Evolutionary conservation across 2,329 filamentous ascomycete species (phyloP).

Genomic region (Venturia asperata): DNA sequence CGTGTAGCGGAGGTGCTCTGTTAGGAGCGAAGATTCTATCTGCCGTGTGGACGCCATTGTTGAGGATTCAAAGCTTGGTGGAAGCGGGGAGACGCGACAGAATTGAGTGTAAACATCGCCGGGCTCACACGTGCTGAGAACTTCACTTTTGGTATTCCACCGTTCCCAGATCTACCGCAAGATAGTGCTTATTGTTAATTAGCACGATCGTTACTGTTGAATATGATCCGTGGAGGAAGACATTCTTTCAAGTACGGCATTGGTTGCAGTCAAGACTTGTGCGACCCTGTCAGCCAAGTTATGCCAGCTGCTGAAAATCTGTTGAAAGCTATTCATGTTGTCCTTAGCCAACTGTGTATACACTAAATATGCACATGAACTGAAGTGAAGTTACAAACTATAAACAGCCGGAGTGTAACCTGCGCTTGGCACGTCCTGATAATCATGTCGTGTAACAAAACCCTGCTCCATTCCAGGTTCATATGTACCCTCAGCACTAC

Average conservation of each 20-base stretch:
- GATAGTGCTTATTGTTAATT: no score
- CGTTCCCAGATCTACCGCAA: no score
- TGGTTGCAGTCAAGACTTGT: no score
- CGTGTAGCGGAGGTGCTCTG: slow-evolving; percentile 92
- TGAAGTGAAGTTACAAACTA: neutral
- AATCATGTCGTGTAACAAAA: neutral
- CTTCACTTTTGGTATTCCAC: neutral
- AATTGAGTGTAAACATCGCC: neutral
- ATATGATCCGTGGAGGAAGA: no score
- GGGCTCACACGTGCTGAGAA: neutral
- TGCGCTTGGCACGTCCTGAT: neutral
- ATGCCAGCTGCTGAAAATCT: no score
- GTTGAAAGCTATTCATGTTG: neutral
- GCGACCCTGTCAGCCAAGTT: no score
- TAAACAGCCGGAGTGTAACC: neutral
- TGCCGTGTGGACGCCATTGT: slow-evolving; percentile 40
- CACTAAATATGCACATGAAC: neutral
- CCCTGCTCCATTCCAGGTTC: neutral
- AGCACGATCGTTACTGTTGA: no score
- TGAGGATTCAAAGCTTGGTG: neutral
- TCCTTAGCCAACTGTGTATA: neutral
- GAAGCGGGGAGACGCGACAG: neutral
- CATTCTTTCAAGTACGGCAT: no score
- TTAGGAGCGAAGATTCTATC: slow-evolving; percentile 59
- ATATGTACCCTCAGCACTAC: neutral